A percentile compares a stretch with the other conserved stretches of the same genome.
These are phyloP conservation scores for Phytopythium litorale DNA, from an alignment of 352 stramenopile genomes.

Conservation along the genomic window DNA sequence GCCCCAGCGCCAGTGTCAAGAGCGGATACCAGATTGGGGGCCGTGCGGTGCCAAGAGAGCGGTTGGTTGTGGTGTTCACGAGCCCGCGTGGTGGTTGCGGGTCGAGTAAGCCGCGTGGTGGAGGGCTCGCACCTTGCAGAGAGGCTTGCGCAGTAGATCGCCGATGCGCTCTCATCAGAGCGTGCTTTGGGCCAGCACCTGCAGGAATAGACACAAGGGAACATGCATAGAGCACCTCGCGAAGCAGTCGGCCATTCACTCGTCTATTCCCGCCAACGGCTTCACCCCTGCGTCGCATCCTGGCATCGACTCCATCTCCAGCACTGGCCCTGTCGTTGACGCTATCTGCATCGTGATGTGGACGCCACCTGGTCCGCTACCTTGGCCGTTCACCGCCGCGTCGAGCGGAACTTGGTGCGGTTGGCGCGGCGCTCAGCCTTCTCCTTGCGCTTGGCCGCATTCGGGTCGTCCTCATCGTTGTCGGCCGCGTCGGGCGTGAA, in stretches of 20 bases:
- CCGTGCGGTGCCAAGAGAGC: neutral
- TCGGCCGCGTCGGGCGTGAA: constrained; percentile 61
- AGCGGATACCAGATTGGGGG: neutral
- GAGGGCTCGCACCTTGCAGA: neutral
- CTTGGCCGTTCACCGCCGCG: constrained; percentile 27
- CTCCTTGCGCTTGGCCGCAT: constrained; percentile 65
- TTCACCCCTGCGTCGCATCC: neutral
- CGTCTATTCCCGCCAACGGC: neutral
- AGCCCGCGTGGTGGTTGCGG: neutral
- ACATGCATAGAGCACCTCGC: neutral
- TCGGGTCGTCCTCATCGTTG: constrained; percentile 43
- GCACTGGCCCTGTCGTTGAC: neutral
- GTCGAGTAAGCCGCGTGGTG: neutral
- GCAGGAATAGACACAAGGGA: neutral
- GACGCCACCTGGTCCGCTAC: neutral
- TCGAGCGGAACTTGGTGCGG: constrained; percentile 40
- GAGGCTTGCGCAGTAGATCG: neutral
- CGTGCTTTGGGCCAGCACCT: neutral
- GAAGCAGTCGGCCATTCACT: neutral
- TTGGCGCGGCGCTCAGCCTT: constrained; percentile 67
- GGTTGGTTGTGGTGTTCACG: neutral
- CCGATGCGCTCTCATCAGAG: neutral
- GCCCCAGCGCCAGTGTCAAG: neutral
- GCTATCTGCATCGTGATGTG: neutral
- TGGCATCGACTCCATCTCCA: neutral